Conservation (phyloP, 2,329 filamentous ascomycete species). For the Elsinoe batatas region DNA sequence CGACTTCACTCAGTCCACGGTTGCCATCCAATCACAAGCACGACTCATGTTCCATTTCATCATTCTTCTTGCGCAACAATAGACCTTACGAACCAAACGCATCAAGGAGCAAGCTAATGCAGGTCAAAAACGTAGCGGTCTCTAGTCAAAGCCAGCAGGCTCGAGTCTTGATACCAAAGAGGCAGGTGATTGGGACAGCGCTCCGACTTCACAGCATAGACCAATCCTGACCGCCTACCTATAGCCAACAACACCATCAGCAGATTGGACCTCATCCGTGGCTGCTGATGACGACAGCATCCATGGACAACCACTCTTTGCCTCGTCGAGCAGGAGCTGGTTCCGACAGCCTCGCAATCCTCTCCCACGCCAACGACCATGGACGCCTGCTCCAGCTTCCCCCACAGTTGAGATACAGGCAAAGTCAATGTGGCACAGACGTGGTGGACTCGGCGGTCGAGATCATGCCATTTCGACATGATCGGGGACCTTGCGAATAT, state of each 20-base stretch:
- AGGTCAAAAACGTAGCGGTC: conserved; percentile 2
- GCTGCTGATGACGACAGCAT: neutral
- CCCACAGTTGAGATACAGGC: neutral
- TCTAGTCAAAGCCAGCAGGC: neutral
- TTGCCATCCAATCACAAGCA: neutral
- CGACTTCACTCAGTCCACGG: neutral
- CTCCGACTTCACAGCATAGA: neutral
- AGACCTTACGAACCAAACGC: neutral
- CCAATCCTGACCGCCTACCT: neutral
- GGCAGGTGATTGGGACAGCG: neutral
- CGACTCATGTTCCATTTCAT: conserved; percentile 1
- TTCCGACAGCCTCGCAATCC: neutral
- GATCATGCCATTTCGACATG: conserved; percentile 1
- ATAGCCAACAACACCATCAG: neutral
- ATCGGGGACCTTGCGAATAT: neutral
- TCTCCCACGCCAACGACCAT: neutral
- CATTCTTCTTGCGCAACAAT: neutral
- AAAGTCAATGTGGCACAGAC: conserved; percentile 7
- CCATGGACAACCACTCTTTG: neutral
- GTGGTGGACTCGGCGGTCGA: neutral
- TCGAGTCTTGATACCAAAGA: neutral
- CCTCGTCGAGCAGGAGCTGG: neutral
- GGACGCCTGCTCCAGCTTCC: neutral
- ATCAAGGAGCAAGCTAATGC: conserved; percentile 2
- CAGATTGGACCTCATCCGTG: neutral